phyloP scores from a whole-genome alignment of 225 moss, liverwort and hornwort genomes.

The Polytrichum formosum region DNA sequence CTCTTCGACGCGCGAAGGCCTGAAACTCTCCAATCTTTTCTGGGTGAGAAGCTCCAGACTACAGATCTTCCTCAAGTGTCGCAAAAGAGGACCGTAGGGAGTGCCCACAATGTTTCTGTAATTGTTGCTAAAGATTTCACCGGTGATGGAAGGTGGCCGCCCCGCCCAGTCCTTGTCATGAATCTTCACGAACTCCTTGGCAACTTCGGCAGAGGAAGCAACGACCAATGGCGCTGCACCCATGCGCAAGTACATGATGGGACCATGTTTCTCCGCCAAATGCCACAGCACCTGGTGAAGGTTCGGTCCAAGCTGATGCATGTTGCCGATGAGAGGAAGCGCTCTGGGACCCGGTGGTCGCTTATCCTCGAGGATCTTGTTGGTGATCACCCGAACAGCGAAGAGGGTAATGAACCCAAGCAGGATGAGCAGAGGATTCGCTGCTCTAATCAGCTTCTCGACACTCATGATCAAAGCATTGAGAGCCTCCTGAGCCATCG shows the following conservation, averaged over 20 bases:
- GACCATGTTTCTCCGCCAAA: slow-evolving; percentile 30
- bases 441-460: no score
- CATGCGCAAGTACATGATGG: slow-evolving; percentile 36
- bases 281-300: slow-evolving; percentile 21
- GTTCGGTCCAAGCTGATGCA: slow-evolving; percentile 17
- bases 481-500: no score
- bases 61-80: slow-evolving; percentile 47
- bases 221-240: slow-evolving; percentile 26
- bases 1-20: slow-evolving; percentile 13
- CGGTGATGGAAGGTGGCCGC: slow-evolving; percentile 13
- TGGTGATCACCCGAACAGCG: no score
- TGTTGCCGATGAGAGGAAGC: slow-evolving; percentile 35
- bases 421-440: no score
- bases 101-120: slow-evolving; percentile 21
- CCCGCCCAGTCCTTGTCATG: slow-evolving; percentile 47
- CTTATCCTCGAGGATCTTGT: not conserved
- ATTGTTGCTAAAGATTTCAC: slow-evolving; percentile 10
- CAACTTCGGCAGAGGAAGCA: slow-evolving; percentile 34
- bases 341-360: slow-evolving; percentile 39
- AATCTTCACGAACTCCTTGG: slow-evolving; percentile 39
- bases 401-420: no score
- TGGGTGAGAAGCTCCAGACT: slow-evolving; percentile 43
- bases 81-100: slow-evolving; percentile 34
- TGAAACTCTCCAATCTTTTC: slow-evolving; percentile 29
- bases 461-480: no score